phyloP scores from a whole-genome alignment of 2,329 filamentous ascomycete species.

The Microdochium paspali region DNA sequence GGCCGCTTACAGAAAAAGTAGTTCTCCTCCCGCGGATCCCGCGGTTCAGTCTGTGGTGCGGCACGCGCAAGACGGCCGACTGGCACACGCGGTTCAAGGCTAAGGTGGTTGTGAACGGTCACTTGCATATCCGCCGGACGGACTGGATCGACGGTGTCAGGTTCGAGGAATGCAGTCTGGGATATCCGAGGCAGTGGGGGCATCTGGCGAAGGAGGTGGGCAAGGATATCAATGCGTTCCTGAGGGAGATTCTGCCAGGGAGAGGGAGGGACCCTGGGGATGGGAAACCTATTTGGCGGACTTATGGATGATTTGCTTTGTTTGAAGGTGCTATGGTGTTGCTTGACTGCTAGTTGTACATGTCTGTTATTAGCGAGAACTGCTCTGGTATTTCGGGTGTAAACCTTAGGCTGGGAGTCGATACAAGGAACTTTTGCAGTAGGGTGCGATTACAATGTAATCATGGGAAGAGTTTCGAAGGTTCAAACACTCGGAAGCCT shows the following conservation, averaged over 20 bases:
- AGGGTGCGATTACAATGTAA: too few species aligned
- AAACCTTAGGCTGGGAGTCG: too few species aligned
- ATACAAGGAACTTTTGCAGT: too few species aligned
- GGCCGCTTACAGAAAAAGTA: slow-evolving; percentile 25
- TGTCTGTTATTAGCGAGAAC: too few species aligned
- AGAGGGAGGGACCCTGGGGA: background rate
- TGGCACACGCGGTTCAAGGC: slow-evolving; percentile 24
- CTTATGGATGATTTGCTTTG: background rate
- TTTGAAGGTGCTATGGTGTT: background rate
- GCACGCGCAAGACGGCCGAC: slow-evolving; percentile 22
- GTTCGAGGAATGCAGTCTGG: slow-evolving; percentile 26
- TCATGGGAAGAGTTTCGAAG: too few species aligned
- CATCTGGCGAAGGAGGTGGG: slow-evolving; percentile 14
- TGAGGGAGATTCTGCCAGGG: slow-evolving; percentile 25
- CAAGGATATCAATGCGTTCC: slow-evolving; percentile 20
- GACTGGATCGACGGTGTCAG: slow-evolving; percentile 26
- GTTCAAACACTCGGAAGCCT: too few species aligned
- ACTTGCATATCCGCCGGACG: slow-evolving; percentile 26
- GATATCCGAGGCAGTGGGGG: slow-evolving; percentile 27
- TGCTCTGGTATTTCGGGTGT: too few species aligned
- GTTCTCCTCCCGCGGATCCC: slow-evolving; percentile 22
- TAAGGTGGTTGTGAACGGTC: slow-evolving; percentile 24
- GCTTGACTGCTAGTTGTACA: too few species aligned
- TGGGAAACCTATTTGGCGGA: background rate
- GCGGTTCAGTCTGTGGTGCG: slow-evolving; percentile 28